Evolutionary conservation across 257 asterid genomes (phyloP).

Genomic region (Plantago major): DNA sequence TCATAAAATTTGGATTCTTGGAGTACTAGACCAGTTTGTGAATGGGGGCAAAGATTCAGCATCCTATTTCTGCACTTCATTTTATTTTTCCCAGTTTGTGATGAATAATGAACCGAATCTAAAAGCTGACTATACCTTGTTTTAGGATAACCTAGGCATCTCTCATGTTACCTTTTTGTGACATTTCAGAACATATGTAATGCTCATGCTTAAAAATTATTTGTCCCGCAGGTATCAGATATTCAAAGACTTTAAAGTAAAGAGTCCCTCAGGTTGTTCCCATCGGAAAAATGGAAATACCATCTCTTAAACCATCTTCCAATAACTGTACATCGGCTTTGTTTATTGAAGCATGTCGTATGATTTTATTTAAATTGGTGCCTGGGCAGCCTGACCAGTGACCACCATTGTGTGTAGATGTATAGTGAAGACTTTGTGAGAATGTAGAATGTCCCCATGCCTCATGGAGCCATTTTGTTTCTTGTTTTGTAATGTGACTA

Average conservation of each 20-base stretch:
- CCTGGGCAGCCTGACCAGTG: background rate
- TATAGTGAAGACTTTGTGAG: background rate
- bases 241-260: constrained; percentile 26
- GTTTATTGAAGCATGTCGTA: too few species aligned
- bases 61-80: background rate
- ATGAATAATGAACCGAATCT: background rate
- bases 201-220: constrained; percentile 6
- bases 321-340: too few species aligned
- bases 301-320: background rate
- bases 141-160: too few species aligned
- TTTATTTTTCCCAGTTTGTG: background rate
- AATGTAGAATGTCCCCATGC: too few species aligned
- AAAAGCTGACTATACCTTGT: background rate
- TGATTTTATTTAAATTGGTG: constrained; percentile 8
- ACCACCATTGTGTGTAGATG: background rate
- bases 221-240: constrained; percentile 31
- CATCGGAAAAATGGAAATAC: constrained; percentile 10
- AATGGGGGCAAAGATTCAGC: background rate
- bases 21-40: too few species aligned
- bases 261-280: background rate
- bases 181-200: background rate
- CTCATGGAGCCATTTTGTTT: too few species aligned
- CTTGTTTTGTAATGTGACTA: too few species aligned
- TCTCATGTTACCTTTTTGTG: background rate
- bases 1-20: too few species aligned